phyloP scores from a whole-genome alignment of 345 rosid genomes.

The Rhodomyrtus tomentosa region DNA sequence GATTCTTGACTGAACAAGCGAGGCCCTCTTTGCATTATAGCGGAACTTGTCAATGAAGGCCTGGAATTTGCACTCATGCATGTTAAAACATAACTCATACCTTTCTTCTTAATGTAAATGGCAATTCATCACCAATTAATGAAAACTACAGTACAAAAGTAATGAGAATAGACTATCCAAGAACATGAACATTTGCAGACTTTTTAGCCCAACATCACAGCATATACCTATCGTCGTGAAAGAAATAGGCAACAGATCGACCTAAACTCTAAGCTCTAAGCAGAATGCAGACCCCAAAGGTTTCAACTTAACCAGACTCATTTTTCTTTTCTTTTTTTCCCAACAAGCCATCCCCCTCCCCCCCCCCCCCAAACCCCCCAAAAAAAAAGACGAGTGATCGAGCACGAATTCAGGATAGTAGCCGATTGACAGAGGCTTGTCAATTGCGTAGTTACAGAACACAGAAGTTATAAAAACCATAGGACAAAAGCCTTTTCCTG shows the following conservation, averaged over 20 bases:
- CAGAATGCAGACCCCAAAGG: background rate
- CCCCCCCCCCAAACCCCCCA: too few relatives aligned
- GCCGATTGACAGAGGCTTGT: background rate
- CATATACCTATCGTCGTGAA: background rate
- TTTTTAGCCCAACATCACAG: background rate
- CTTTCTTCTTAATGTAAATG: background rate
- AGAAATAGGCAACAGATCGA: background rate
- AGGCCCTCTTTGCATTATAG: conserved; percentile 96
- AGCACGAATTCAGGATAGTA: background rate
- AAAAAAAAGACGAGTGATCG: background rate
- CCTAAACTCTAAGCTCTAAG: background rate
- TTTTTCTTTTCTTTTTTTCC: background rate
- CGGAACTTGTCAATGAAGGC: conserved; percentile 97
- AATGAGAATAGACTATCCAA: background rate
- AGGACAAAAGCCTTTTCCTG: background rate
- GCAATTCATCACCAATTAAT: background rate
- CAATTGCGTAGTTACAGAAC: background rate
- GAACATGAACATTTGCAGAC: background rate
- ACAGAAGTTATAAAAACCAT: background rate
- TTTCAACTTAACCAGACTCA: background rate
- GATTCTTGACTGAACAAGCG: conserved; percentile 98
- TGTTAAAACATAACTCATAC: background rate
- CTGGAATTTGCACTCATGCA: conserved; percentile 20
- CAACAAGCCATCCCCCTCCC: background rate
- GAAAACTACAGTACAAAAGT: background rate